Percentiles rank a stretch among this genome's conserved stretches.
Evolutionary conservation across 768 basidiomycete species (phyloP).

Genomic region (Podaxis sp.): DNA sequence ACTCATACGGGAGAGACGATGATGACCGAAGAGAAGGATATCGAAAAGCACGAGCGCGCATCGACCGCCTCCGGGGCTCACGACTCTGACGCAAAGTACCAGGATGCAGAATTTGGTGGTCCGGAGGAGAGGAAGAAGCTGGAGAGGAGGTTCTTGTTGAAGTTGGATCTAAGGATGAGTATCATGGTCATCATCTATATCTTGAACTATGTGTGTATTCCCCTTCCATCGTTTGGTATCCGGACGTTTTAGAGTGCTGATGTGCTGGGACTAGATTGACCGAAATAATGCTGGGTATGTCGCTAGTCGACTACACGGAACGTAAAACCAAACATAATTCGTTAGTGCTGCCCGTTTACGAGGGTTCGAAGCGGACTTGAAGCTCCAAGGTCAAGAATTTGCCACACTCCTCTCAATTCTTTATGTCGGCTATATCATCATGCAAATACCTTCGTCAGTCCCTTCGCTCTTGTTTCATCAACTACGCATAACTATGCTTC

Average conservation of each 20-base stretch:
- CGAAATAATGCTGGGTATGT: constrained; percentile 72
- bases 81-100: constrained; percentile 17
- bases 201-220: constrained; percentile 41
- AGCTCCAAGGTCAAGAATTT: constrained; percentile 62
- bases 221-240: neutral
- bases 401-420: constrained; percentile 67
- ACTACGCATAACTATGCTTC: neutral
- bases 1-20: neutral
- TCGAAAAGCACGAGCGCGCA: constrained; percentile 6
- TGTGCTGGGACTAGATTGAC: constrained; percentile 50
- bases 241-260: constrained; percentile 10
- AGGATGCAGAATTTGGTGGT: constrained; percentile 50
- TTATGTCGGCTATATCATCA: constrained; percentile 73
- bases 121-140: constrained; percentile 43
- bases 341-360: constrained; percentile 67
- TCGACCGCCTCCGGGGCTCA: constrained; percentile 9
- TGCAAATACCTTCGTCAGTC: constrained; percentile 78
- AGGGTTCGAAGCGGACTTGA: constrained; percentile 70
- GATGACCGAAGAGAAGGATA: constrained; percentile 7
- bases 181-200: constrained; percentile 54
- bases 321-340: neutral
- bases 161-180: constrained; percentile 57
- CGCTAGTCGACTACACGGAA: neutral
- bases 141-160: constrained; percentile 53
- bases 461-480: neutral